phyloP scores from a whole-genome alignment of 1,139 yeast genomes.

The Spathaspora sp. region DNA sequence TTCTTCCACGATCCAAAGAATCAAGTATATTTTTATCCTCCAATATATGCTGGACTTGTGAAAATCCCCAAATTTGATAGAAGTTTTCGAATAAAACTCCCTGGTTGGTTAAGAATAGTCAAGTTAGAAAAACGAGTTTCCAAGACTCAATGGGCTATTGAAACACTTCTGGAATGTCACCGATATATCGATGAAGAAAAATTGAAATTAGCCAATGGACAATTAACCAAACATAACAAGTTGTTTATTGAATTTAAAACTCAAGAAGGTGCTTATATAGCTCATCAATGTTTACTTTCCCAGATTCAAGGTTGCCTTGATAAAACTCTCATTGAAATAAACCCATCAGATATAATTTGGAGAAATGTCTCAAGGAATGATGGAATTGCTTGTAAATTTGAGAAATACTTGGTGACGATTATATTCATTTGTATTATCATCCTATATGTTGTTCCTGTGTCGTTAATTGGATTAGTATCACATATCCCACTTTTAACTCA shows the following conservation, averaged over 20 bases:
- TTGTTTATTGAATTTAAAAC: constrained; percentile 54
- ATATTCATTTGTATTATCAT: constrained; percentile 48
- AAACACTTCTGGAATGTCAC: constrained; percentile 19
- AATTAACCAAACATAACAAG: constrained; percentile 31
- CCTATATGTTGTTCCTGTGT: constrained; percentile 71
- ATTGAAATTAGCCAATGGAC: constrained; percentile 16
- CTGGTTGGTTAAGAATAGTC: constrained; percentile 32
- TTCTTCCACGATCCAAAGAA: constrained; percentile 3
- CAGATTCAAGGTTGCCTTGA: constrained; percentile 42
- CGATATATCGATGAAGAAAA: constrained; percentile 23
- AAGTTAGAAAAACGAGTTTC: constrained; percentile 21
- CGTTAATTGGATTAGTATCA: constrained; percentile 64
- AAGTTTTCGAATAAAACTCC: constrained; percentile 22
- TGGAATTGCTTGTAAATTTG: constrained; percentile 28
- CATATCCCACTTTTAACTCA: constrained; percentile 61
- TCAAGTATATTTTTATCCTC: constrained; percentile 31
- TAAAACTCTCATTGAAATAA: constrained; percentile 45
- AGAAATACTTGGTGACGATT: constrained; percentile 42
- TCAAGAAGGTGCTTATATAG: constrained; percentile 49
- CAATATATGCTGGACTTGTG: constrained; percentile 21
- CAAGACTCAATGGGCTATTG: constrained; percentile 30
- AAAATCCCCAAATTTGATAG: constrained; percentile 28
- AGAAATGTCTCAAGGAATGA: constrained; percentile 43
- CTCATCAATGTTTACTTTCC: constrained; percentile 53
- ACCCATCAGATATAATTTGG: constrained; percentile 65